A percentile compares a stretch with the other conserved stretches of the same genome.
phyloP scores from a whole-genome alignment of 139 green algal genomes.

The Closterium sp. region DNA sequence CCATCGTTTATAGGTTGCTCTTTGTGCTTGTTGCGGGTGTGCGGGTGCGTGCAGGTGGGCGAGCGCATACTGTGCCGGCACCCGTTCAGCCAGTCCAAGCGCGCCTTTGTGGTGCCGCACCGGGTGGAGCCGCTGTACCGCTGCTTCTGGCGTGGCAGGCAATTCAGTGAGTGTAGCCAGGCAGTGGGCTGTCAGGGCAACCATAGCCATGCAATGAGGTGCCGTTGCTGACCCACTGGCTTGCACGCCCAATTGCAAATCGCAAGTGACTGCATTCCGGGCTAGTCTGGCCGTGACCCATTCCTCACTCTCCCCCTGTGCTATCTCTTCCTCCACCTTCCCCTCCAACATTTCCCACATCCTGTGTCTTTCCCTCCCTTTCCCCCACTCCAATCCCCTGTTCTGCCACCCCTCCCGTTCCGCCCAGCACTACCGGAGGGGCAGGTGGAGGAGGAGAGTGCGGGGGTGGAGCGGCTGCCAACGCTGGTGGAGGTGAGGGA shows the following conservation, averaged over 20 bases:
- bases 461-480: slow-evolving; percentile 23
- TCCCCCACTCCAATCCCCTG: not conserved
- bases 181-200: not conserved
- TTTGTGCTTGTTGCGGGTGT: not conserved
- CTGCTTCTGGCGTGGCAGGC: slow-evolving; percentile 49
- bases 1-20: no score
- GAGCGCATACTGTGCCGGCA: slow-evolving; percentile 54
- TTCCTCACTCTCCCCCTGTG: no score
- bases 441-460: not conserved
- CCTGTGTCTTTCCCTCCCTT: not conserved
- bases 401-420: not conserved
- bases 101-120: slow-evolving; percentile 48
- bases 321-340: not conserved
- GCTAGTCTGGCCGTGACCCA: no score
- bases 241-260: no score
- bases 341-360: not conserved
- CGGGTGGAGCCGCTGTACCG: slow-evolving; percentile 50
- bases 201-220: not conserved
- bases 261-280: no score
- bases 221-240: no score
- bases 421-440: not conserved
- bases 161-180: not conserved
- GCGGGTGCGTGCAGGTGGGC: slow-evolving; percentile 9
- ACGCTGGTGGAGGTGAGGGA: slow-evolving; percentile 24
- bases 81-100: slow-evolving; percentile 54